Evolutionary conservation across 2,329 filamentous ascomycete genomes (phyloP), one percentile per base, ranked within the genome.

Genomic region (Nothopassalora personata): DNA sequence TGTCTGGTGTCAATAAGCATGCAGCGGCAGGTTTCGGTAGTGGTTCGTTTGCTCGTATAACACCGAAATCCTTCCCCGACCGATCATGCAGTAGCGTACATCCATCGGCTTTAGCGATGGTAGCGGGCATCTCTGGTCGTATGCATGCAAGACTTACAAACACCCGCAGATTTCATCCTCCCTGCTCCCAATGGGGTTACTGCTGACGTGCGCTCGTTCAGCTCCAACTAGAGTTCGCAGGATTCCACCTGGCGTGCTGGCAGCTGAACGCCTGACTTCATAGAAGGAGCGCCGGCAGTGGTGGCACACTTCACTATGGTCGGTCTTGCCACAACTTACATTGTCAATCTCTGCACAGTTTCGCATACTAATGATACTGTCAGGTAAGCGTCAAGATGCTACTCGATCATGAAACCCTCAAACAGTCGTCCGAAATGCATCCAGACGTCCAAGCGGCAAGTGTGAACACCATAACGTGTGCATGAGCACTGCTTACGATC

Each of bases 361-460:
- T 3, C 23, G 3, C 3, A 23, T 23, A 23, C 23, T 23, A 23
- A 23, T 3, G 23, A 23, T 23, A 23, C 23, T 23, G 27, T 15
- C 43, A 13, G 19, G 19, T 27, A 23, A 39, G 18, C 33, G 51
- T 13, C 51, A 39, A 53, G 18, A 49, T 55, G 53, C 36, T 55
- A 18, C 31, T 55, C 36, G 45, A 49, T 18, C 23, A 5, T 9
- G 43, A 55, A 28, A 27, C 43, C 4, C 30, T 49, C 36, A 30
- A 15, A 15, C 27, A 55, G 33, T 55, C 53, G 30, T 31, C 53
- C 28, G 28, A 49, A 30, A 55, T 55, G 28, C 53, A 48, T 46
- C 43, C 53, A 8, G 27, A 49, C 8, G 18, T 48, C 6, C 27
- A 47, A n/a, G 54, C 19, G 33, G 52, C 36, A 46, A 28, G 13